These are phyloP conservation scores for Ophiostoma populinum DNA, from an alignment of 2,329 filamentous ascomycete species.

Conservation along the genomic window DNA sequence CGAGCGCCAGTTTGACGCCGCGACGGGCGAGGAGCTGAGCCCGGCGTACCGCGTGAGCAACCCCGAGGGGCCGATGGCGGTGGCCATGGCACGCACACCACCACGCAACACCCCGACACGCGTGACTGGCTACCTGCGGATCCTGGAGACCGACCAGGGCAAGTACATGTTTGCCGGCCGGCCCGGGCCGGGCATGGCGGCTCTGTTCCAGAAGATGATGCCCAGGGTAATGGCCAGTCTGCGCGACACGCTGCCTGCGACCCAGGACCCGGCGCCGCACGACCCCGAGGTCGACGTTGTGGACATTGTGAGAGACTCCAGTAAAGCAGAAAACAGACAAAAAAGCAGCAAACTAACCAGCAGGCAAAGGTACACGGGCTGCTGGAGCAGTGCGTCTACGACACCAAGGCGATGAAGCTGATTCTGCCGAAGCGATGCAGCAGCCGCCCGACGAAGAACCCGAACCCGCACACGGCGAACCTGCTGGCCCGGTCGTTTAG, in stretches of 20 bases:
- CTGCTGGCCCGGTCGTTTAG: constrained; percentile 3
- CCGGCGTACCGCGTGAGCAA: constrained; percentile 11
- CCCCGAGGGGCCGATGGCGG: not conserved
- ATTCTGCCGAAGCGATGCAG: no score
- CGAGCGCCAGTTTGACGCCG: constrained; percentile 15
- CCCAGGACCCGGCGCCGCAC: not conserved
- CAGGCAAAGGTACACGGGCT: constrained; percentile 11
- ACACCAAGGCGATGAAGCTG: constrained; percentile 1
- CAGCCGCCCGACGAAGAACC: no score
- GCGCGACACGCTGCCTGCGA: not conserved
- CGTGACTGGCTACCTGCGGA: constrained; percentile 10
- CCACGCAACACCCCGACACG: constrained; percentile 9
- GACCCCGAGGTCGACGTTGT: no score
- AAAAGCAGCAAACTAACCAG: no score
- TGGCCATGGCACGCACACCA: constrained; percentile 7
- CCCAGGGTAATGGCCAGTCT: constrained; percentile 8
- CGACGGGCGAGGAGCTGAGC: constrained; percentile 12
- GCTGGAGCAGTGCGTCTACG: constrained; percentile 7
- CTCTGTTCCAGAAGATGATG: constrained; percentile 18
- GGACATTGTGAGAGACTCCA: no score
- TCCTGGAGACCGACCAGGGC: constrained; percentile 3
- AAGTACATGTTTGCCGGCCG: constrained; percentile 2
- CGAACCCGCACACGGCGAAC: not conserved
- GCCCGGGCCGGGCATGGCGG: constrained; percentile 11
- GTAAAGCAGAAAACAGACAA: no score